Evolutionary conservation across 495 filamentous ascomycete genomes (phyloP), one percentile per base, ranked within the genome.

Genomic region (Penicillium odoratum): DNA sequence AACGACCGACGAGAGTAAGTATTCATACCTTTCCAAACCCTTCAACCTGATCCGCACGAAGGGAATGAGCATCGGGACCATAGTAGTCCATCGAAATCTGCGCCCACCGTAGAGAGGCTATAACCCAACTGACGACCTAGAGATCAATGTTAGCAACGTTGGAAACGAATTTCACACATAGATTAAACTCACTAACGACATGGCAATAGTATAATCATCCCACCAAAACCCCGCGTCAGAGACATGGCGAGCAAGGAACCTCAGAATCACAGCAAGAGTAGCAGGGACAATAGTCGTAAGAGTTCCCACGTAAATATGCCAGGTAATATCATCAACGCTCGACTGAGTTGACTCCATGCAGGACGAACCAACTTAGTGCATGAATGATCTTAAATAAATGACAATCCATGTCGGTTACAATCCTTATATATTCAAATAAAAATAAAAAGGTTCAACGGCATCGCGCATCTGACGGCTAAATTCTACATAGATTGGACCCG

Each of bases 171-270:
- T 15, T n/a, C 10, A 16, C 7, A 33, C 26, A 13, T 11, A 48
- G n/a, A 38, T 1, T 15, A 29, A 4, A 56, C 63, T 53, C 50
- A 72, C 65, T 58, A 75, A 40, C 11, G 74, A 61, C 36, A 61
- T 51, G 0, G 61, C 55, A 51, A 77, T 70, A 8, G 61, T 71
- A 48, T 62, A 74, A 45, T 75, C 74, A 69, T 75, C 72, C 72
- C 72, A 77, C 72, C 74, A 75, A 9, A 67, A 56, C 1, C 64
- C 65, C 16, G 68, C 69, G 9, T 52, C 25, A 15, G 72, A 62
- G 28, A 70, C 48, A 44, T 57, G 51, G 15, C 72, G 60, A 21
- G 71, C 64, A 42, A 63, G 11, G 18, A 71, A 68, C 21, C 74
- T 66, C 16, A 71, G 26, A 5, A 51, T 49, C 13, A 75, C 72